Evolutionary conservation across 2,329 filamentous ascomycete genomes (phyloP).

Genomic region (Pseudogymnoascus sp.): DNA sequence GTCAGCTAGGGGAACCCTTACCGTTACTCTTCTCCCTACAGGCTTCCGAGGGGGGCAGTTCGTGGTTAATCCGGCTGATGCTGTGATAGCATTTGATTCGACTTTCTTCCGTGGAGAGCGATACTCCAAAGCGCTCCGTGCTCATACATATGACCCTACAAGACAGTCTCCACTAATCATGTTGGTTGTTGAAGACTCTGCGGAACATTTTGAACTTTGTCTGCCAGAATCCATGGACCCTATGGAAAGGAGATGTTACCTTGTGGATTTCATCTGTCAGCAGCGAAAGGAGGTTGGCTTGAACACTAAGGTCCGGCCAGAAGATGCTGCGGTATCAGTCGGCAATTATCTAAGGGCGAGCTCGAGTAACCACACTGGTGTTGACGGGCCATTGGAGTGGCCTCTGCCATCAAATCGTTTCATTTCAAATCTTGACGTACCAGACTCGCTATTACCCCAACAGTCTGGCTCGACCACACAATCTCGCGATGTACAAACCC

Average conservation of each 20-base stretch:
- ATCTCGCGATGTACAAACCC: conserved; percentile 12
- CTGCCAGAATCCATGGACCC: conserved; percentile 17
- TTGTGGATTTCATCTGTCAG: conserved; percentile 22
- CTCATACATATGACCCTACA: conserved; percentile 10
- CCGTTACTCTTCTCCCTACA: conserved; percentile 24
- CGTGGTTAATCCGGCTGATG: conserved; percentile 13
- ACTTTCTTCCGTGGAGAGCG: conserved; percentile 7
- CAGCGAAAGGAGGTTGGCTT: conserved; percentile 20
- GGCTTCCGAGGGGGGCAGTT: conserved; percentile 12
- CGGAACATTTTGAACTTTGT: conserved; percentile 28
- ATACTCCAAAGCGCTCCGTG: conserved; percentile 5
- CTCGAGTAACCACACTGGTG: not conserved
- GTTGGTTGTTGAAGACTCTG: conserved; percentile 23
- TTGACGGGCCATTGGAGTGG: conserved; percentile 15
- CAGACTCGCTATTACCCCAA: conserved; percentile 6
- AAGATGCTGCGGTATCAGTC: conserved; percentile 20
- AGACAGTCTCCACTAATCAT: conserved; percentile 21
- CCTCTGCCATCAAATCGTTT: conserved; percentile 4
- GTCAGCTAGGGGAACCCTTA: conserved; percentile 17
- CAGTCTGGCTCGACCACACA: conserved; percentile 14
- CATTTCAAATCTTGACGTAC: not conserved
- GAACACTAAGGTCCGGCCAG: conserved; percentile 17
- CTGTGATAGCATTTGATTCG: conserved; percentile 16
- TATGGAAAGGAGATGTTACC: conserved; percentile 17
- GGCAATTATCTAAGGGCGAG: conserved; percentile 19